phyloP scores from a whole-genome alignment of 805 yeast genomes.

The Metahyphopichia silvanorum region DNA sequence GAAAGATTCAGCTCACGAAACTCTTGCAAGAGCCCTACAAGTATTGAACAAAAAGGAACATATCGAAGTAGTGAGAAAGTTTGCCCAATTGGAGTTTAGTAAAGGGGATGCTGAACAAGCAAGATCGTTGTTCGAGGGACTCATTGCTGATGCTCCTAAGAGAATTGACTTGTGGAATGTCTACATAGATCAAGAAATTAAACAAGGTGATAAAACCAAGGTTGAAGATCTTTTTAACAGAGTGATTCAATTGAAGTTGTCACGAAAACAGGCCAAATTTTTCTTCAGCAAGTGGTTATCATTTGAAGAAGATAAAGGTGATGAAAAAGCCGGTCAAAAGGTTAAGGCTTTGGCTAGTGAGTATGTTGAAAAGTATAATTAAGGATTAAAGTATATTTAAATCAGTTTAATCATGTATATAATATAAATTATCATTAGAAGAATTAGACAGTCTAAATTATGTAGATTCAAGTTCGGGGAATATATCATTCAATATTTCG shows the following conservation, averaged over 20 bases:
- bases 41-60: slow-evolving; percentile 69
- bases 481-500: slow-evolving; percentile 46
- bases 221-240: slow-evolving; percentile 83
- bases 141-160: slow-evolving; percentile 84
- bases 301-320: slow-evolving; percentile 68
- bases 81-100: slow-evolving; percentile 81
- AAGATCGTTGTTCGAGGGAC: slow-evolving; percentile 90
- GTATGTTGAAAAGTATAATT: slow-evolving; percentile 44
- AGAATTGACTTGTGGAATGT: slow-evolving; percentile 94
- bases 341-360: slow-evolving; percentile 91
- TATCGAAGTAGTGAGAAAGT: slow-evolving; percentile 78
- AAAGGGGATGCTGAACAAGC: slow-evolving; percentile 94
- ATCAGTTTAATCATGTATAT: slow-evolving; percentile 1
- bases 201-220: slow-evolving; percentile 57
- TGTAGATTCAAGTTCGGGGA: slow-evolving; percentile 20
- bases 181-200: slow-evolving; percentile 89
- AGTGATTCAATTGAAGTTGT: slow-evolving; percentile 61
- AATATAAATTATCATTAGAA: background rate
- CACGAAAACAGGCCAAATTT: slow-evolving; percentile 88
- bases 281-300: slow-evolving; percentile 91
- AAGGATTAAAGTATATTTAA: no score
- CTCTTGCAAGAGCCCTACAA: slow-evolving; percentile 73
- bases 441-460: background rate
- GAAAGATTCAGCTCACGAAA: slow-evolving; percentile 61
- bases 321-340: slow-evolving; percentile 68